Evolutionary conservation across 129 eudicot species (phyloP), one percentile per base, ranked within the genome.

Genomic region (Rutidosis leptorrhynchoides): DNA sequence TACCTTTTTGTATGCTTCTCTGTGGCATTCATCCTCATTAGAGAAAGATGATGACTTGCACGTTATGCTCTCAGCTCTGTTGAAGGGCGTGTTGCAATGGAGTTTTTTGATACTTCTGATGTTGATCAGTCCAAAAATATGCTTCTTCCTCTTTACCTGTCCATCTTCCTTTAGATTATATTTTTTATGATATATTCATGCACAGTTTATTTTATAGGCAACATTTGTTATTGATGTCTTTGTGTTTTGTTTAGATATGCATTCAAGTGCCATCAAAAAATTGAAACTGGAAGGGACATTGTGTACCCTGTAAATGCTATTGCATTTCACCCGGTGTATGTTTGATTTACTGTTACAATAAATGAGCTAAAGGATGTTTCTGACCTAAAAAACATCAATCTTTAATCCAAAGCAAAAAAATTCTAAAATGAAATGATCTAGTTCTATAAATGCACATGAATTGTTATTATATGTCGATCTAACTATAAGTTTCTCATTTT

Each of bases 1-100:
- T 6, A 10, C 20, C 65, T 22, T 22, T 33, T 21, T 17, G 17
- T 20, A 33, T 21, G 21, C 49, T 5, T 26, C 27, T 32, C 30
- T 27, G 1, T 21, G 6, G 0, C 21, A 37, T 21, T 33, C 26
- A 30, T 27, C 48, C n/a, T 57, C 19, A 20, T 35, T 56, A 6
- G 19, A 69, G 40, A 19, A 29, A 42, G 25, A 12, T 59, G 62
- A 22, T 9, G 23, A 82, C 60, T 37, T 77, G 62, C 86, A 93
- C 95, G 99, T 70, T 93, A 93, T 79, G 99, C 99, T 71, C 92
- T 93, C 37, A 93, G 96, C 70, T 85, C 95, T 25, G 96, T 93
- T 56, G 96, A 89, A 78, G 99, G 99, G 11, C 89, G 99, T 66
- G 99, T 93, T 16, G 96, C 95, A 16, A 93, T 89, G 99, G 99